These are phyloP conservation scores for Prunus yedoensis DNA, from an alignment of 331 rosid genomes.

Conservation along the genomic window DNA sequence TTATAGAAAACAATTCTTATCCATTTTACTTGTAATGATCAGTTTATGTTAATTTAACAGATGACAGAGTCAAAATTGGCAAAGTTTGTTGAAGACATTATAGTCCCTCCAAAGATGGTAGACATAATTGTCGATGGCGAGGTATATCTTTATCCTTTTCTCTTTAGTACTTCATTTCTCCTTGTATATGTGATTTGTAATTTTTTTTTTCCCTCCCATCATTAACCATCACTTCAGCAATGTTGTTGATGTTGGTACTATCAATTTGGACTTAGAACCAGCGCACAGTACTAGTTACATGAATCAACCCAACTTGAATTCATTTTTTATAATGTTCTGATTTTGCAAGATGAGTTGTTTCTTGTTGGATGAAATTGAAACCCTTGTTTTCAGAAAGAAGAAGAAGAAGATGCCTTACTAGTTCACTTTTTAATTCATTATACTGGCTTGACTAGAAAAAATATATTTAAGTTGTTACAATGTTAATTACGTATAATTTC, in stretches of 20 bases:
- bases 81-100: conserved; percentile 91
- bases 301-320: not conserved
- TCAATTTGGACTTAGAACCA: not conserved
- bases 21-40: conserved; percentile 18
- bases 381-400: not conserved
- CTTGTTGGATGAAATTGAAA: not conserved
- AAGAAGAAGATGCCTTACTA: not conserved
- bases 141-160: conserved; percentile 44
- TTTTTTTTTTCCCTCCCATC: not conserved
- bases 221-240: not conserved
- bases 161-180: conserved; percentile 8
- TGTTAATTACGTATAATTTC: not conserved
- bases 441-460: not conserved
- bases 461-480: no score
- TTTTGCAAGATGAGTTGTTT: not conserved
- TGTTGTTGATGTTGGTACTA: not conserved
- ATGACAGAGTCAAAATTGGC: conserved; percentile 94
- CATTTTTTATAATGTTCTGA: not conserved
- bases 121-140: conserved; percentile 88
- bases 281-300: not conserved
- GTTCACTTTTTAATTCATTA: no score
- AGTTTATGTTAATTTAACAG: conserved; percentile 40
- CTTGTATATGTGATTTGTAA: conserved; percentile 1
- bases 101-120: conserved; percentile 96
- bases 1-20: conserved; percentile 1